Base-by-base conservation (phyloP, 768 basidiomycete species). In the Mycena haematopus region DNA sequence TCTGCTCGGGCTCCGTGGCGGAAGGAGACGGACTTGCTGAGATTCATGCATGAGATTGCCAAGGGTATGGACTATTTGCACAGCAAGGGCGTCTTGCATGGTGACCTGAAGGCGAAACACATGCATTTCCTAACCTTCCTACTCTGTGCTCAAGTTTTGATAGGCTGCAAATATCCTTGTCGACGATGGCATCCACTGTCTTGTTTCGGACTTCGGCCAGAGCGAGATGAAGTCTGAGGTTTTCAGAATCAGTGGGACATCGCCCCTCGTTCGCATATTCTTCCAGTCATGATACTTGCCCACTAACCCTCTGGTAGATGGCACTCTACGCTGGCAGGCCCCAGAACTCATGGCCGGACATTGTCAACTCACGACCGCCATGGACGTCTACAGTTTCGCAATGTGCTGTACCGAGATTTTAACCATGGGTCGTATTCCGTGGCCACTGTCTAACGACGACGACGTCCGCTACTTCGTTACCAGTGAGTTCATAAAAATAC, bases 41-140 rank as follows among this genome's bases (percentile, higher is more conserved):
- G 81, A 67, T 86, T 86, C 74, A 84, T 93, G 71, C 79, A 86
- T 60, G 88, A 93, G 74, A 85, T 93, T 65, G 87, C 91, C 14
- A 82, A 84, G 68, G 93, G 92, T 10, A 92, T 95, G 92, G 82
- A 85, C 55, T 93, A 94, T 72, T 73, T 95, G 63, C 93, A 95
- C 72, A 69, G 73, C 6, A 75, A 82, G 61, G 87, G 83, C 3
- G 83, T 93, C 4, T 70, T 92, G 64, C 93, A 95, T 70, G 92
- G 92, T 1, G 90, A 93, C 74, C 78, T 95, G 52, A 94, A 93
- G 81, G 91, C 89, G 35, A 24, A 54, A 7, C 56, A 78, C 69
- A 13, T 45, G 31, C 33, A 22, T 27, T 51, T 29, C 13, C 36
- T 14, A 14, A 24, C 58, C 27, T n/a, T 13, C 15, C 51, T 57